Base-by-base conservation (phyloP, 352 stramenopile genomes). In the Phytophthora vignae region DNA sequence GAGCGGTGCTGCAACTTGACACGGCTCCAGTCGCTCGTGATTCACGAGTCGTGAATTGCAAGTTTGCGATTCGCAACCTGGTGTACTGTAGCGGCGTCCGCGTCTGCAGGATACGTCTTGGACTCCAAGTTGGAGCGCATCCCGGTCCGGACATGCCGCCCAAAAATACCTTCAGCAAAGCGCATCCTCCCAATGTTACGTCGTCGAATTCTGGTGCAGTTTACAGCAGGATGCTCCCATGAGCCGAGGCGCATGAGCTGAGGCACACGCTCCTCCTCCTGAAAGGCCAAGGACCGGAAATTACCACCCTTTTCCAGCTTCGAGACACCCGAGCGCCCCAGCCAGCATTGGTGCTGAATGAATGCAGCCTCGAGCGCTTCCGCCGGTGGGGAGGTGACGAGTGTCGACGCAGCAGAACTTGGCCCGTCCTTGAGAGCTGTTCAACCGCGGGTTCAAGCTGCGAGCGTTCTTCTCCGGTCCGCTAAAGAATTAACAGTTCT, bases 391-490 rank as follows among this genome's bases (percentile, higher is more conserved):
- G 40, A 21, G 21, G 19, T 60, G 64, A 65, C 55, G 64, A 60
- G 22, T 60, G 38, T 48, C 64, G 63, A 59, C 44, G 31, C 55
- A 62, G 52, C 49, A 14, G 36, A 46, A 17, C 22, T 55, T 19
- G 61, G 25, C 49, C 53, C 48, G 64, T 50, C 64, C 64, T 66
- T 71, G 56, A 71, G 64, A 60, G 3, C 22, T 60, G 64, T 66
- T 71, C 56, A 71, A 71, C 55, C 40, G 21, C 55, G 58, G 66
- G 50, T 53, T 67, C 65, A 67, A 67, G 66, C 48, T 72, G n/a
- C n/a, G n/a, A n/a, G n/a, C n/a, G n/a, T n/a, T n/a, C n/a, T n/a
- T n/a, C n/a, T n/a, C n/a, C n/a, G n/a, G n/a, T n/a, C n/a, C n/a
- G n/a, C n/a, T n/a, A n/a, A n/a, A n/a, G n/a, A n/a, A n/a, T n/a